These are phyloP conservation scores for Alternaria viburni DNA, from an alignment of 2,329 filamentous ascomycete species.

Conservation along the genomic window DNA sequence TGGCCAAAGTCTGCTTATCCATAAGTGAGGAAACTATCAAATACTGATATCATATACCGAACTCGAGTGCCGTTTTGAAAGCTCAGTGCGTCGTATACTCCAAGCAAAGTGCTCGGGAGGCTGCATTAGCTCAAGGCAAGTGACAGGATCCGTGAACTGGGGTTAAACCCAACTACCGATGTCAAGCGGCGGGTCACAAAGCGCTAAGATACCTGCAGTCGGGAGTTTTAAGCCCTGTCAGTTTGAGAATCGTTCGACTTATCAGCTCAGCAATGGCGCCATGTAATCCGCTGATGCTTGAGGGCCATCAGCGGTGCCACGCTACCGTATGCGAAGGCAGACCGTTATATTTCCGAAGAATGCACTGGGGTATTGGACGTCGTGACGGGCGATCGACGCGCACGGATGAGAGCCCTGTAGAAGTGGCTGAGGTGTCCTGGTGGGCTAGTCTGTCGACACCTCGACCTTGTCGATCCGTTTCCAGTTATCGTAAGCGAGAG, in stretches of 20 bases:
- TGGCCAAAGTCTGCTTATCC: not conserved
- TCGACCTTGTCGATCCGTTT: not conserved
- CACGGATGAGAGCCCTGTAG: not conserved
- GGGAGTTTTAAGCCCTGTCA: not conserved
- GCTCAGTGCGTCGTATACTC: not conserved
- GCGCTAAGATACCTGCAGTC: not conserved
- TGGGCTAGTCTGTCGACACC: not conserved
- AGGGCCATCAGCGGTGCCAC: not conserved
- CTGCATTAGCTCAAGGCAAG: constrained; percentile 8
- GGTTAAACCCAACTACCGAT: not conserved
- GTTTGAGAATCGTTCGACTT: not conserved
- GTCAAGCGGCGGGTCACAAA: not conserved
- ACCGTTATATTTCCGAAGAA: not conserved
- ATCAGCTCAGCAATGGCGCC: not conserved
- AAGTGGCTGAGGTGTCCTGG: not conserved
- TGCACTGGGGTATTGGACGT: not conserved
- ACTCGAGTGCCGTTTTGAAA: not conserved
- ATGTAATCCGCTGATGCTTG: not conserved
- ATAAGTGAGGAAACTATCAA: not conserved
- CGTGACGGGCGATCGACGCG: not conserved
- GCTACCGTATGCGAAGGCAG: not conserved
- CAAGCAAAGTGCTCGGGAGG: not conserved
- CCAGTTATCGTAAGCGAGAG: not conserved
- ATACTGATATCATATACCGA: not conserved
- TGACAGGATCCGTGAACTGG: not conserved